Evolutionary conservation across 2,329 filamentous ascomycete species (phyloP).

Genomic region (Didymella keratinophila): DNA sequence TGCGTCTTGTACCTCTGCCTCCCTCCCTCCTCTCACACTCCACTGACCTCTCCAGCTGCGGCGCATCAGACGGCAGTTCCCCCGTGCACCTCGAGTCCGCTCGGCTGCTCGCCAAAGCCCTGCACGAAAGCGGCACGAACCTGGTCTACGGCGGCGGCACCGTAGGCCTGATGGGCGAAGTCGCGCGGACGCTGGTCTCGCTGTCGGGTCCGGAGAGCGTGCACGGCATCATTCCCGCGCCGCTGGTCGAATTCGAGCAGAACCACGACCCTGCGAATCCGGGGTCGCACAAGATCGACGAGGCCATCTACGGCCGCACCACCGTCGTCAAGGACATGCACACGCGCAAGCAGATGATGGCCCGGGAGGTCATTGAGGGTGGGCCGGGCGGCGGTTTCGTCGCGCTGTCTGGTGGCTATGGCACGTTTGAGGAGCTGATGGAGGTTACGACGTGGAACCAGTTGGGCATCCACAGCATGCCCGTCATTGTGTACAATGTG

Average conservation of each 20-base stretch:
- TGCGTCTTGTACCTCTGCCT: constrained; percentile 76
- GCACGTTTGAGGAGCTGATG: constrained; percentile 95
- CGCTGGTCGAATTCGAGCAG: constrained; percentile 81
- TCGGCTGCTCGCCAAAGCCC: constrained; percentile 72
- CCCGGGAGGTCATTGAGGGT: constrained; percentile 80
- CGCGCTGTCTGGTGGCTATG: constrained; percentile 86
- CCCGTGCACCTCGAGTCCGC: constrained; percentile 81
- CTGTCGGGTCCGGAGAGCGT: constrained; percentile 82
- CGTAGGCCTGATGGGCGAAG: constrained; percentile 92
- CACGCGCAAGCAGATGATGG: constrained; percentile 93
- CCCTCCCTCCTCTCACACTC: not conserved
- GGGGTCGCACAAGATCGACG: constrained; percentile 61
- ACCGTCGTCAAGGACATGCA: constrained; percentile 97
- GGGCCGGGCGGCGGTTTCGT: constrained; percentile 89
- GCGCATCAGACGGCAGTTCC: constrained; percentile 75
- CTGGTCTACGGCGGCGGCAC: constrained; percentile 97
- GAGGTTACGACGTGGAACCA: constrained; percentile 95
- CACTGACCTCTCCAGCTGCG: constrained; percentile 67
- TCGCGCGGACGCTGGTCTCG: constrained; percentile 84
- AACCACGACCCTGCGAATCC: constrained; percentile 60
- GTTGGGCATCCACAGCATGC: constrained; percentile 83
- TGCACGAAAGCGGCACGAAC: constrained; percentile 78
- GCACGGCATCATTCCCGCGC: constrained; percentile 91
- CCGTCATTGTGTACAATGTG: constrained; percentile 82
- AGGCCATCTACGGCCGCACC: constrained; percentile 76